Evolutionary conservation across 1,284 basidiomycete genomes (phyloP), one percentile per base, ranked within the genome.

Genomic region (Taiwanofungus camphoratus): DNA sequence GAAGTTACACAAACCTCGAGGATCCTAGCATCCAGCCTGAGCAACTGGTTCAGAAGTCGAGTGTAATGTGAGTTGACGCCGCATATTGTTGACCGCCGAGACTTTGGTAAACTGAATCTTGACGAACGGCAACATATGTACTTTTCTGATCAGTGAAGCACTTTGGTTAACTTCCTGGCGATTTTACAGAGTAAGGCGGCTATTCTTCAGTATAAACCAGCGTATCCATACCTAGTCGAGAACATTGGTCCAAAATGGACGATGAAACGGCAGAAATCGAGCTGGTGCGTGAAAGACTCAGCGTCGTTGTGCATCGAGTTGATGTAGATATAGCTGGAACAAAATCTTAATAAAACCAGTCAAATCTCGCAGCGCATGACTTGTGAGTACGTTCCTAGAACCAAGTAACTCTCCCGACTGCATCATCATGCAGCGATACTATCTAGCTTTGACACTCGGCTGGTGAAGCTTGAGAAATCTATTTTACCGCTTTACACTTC

Each of bases 301-400:
- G 11, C 5, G 12, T 33, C 20, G 6, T 18, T 19, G 8, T 39
- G 33, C 18, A 27, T 24, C 39, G 6, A 36, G 5, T 18, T 30
- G 6, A 34, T 3, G 13, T 16, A 21, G n/a, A 20, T 24, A 24
- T 42, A 88, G 87, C 74, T 90, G 8, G 86, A 90, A 65, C 87
- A 90, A 63, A 89, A 90, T 59, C 69, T 90, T 36, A 81, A 85
- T 61, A 90, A 89, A 63, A 89, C 87, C 0, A 74, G 76, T 19
- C 86, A 86, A 54, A 85, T 87, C 46, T 88, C 86, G 1, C 82
- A 85, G 54, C 70, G 84, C 38, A 89, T 90, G 87, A 88, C 77
- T 51, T 77, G 86, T 88, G 65, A 46, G 82, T 65, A 13, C 26
- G 5, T 11, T 31, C 20, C 11, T 22, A 5, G 7, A 13, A 18